Base-by-base conservation (phyloP, 2,329 filamentous ascomycete genomes). In the Lachnellula arida region DNA sequence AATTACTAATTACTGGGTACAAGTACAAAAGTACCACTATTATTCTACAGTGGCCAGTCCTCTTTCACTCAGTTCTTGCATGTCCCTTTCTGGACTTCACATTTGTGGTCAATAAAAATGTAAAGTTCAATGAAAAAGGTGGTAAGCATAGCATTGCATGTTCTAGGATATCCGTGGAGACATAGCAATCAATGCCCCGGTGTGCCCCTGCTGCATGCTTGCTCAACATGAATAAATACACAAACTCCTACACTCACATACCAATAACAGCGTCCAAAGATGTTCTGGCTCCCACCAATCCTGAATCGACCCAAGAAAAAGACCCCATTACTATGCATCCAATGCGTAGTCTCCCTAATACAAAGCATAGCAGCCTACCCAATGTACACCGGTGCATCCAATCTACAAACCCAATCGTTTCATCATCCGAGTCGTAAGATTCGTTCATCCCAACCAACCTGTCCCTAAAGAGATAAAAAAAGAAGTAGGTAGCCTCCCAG, bases 341-440 rank as follows among this genome's bases (percentile, higher is more conserved):
- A 47, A 44, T 49, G 39, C 37, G 39, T 25, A 17, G 34, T 44
- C 39, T 25, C 22, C 23, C 46, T 22, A 22, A 54, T 44, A 34
- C 35, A 55, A 46, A 22, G 42, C 42, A 39, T 22, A 42, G 51
- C 17, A 42, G 32, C 40, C 58, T 25, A n/a, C 48, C 62, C 58
- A 59, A 56, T 61, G 47, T 65, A 62, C 56, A 61, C 62, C 60
- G 39, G 34, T 48, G 49, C 52, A 58, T 42, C 55, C 53, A 55
- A 57, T 63, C 62, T 64, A 63, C 61, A 61, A 43, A 32, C 56
- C 61, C 51, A 51, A 40, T 63, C 63, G 48, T 65, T 57, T 58
- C 51, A 46, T 65, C 63, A 51, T 65, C 54, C 60, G 46, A 56
- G 57, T 65, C 63, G 58, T 65, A 59, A 60, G 48, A 25, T 46